Evolutionary conservation across 768 basidiomycete genomes (phyloP), one percentile per base, ranked within the genome.

Genomic region (Galerina sulciceps): DNA sequence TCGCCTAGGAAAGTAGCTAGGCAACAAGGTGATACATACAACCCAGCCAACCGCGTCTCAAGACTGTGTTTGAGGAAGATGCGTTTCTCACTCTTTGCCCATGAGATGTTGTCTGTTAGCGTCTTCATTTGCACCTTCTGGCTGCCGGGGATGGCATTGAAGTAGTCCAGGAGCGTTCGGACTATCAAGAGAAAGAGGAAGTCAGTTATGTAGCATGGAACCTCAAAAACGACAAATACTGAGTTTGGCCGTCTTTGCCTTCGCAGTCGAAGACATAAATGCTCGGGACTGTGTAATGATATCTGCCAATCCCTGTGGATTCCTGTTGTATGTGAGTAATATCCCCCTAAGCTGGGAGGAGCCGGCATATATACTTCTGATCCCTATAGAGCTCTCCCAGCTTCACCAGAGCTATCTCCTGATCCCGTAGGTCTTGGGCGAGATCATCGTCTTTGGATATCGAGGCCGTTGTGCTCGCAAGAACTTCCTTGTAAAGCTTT

Each of bases 201-300:
- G 34, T 20, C 20, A 58, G 40, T 41, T 45, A 31, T 22, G 56
- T 42, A 22, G 14, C 18, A 18, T 38, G 36, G 15, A 18, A 52
- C 6, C 40, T 31, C 8, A 17, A 2, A 22, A 45, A 34, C 14
- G 10, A 9, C 3, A 68, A 88, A 65, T 61, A 94, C 94, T 96
- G 62, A 98, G 86, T 76, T 96, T 96, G 2, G 95, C 95, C 0
- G 96, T 97, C 75, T 98, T 97, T 1, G 95, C 96, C 75, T 98
- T 98, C 14, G 96, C 96, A 0, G 94, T 92, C n/a, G 90, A 90
- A 0, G 92, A 88, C 84, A 96, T 92, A 79, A 96, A 94, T 0
- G 85, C 81, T 48, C 94, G 79, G 0, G 93, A 94, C 23, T 89
- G 80, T 0, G 87, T 90, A 55, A 97, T 92, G 37, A 96, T 88